phyloP scores from a whole-genome alignment of 352 stramenopile species.

The Phytophthora sojae region DNA sequence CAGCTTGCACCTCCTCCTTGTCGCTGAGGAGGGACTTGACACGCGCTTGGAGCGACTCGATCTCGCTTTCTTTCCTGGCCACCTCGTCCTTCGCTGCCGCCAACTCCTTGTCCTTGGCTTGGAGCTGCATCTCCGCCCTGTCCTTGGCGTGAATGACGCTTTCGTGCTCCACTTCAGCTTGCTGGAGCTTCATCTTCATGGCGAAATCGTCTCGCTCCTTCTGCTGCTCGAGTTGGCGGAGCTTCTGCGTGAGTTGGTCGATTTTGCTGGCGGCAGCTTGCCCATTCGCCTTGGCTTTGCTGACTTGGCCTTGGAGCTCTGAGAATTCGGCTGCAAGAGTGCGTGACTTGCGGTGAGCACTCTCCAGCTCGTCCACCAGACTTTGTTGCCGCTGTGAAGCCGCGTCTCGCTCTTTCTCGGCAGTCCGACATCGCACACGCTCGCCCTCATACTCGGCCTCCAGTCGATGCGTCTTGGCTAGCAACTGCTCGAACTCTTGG shows the following conservation, averaged over 20 bases:
- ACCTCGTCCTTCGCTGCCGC: slow-evolving; percentile 34
- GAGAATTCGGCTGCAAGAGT: slow-evolving; percentile 29
- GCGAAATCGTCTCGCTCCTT: slow-evolving; percentile 46
- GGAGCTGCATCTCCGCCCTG: slow-evolving; percentile 39
- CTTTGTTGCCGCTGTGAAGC: slow-evolving; percentile 38
- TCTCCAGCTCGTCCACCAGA: slow-evolving; percentile 43
- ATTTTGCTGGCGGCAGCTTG: slow-evolving; percentile 44
- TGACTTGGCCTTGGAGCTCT: slow-evolving; percentile 42
- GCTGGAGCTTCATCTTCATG: slow-evolving; percentile 51
- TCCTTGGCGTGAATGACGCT: slow-evolving; percentile 35
- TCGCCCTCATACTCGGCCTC: slow-evolving; percentile 40
- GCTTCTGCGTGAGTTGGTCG: slow-evolving; percentile 40
- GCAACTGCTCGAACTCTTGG: slow-evolving; percentile 44
- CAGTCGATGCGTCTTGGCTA: slow-evolving; percentile 36
- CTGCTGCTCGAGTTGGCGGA: slow-evolving; percentile 37
- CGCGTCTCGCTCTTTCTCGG: slow-evolving; percentile 47
- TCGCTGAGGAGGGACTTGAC: slow-evolving; percentile 46
- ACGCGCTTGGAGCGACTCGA: slow-evolving; percentile 39
- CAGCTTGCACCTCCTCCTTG: slow-evolving; percentile 48
- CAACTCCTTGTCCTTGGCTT: slow-evolving; percentile 45
- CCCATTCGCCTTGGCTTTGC: slow-evolving; percentile 54
- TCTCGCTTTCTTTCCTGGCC: slow-evolving; percentile 24
- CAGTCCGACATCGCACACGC: slow-evolving; percentile 34
- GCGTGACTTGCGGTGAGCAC: slow-evolving; percentile 36
- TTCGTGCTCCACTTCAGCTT: slow-evolving; percentile 36